phyloP scores from a whole-genome alignment of 2,329 filamentous ascomycete species.

The Endocalyx cinctus region DNA sequence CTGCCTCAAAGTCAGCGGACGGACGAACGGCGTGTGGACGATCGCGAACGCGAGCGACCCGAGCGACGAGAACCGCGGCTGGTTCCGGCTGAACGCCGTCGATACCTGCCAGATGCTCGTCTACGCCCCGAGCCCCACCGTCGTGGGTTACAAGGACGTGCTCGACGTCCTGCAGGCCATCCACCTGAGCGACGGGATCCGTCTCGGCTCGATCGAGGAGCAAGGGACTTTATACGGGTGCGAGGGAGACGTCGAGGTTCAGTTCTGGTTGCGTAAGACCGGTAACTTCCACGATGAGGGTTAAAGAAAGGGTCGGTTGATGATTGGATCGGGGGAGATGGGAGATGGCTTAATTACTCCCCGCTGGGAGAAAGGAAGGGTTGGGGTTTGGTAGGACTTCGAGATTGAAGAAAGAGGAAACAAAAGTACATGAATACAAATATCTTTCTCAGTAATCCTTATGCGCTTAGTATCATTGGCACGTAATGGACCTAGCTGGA shows the following conservation, averaged over 20 bases:
- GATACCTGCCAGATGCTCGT: slow-evolving; percentile 11
- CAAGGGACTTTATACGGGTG: slow-evolving; percentile 8
- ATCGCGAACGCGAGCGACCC: slow-evolving; percentile 5
- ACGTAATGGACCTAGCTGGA: too few relatives aligned
- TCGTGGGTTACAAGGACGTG: slow-evolving; percentile 13
- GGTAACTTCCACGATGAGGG: background rate
- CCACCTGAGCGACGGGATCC: slow-evolving; percentile 2
- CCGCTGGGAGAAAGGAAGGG: too few relatives aligned
- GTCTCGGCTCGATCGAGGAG: slow-evolving; percentile 8
- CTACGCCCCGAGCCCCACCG: slow-evolving; percentile 8
- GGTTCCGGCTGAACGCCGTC: too few relatives aligned
- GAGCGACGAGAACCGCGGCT: slow-evolving; percentile 1
- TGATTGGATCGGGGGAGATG: too few relatives aligned
- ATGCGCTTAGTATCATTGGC: too few relatives aligned
- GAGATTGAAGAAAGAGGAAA: background rate
- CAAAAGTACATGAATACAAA: background rate
- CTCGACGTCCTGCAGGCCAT: slow-evolving; percentile 9
- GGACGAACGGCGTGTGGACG: slow-evolving; percentile 13
- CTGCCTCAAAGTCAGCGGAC: slow-evolving; percentile 10
- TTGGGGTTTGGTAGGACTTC: too few relatives aligned
- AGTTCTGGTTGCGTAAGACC: slow-evolving; percentile 14
- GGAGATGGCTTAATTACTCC: too few relatives aligned
- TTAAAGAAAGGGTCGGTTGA: too few relatives aligned
- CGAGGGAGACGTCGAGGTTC: slow-evolving; percentile 5
- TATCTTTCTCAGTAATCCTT: too few relatives aligned